These are phyloP conservation scores for Cryptococcus sp. DNA, from an alignment of 1,284 basidiomycete genomes.

Conservation along the genomic window DNA sequence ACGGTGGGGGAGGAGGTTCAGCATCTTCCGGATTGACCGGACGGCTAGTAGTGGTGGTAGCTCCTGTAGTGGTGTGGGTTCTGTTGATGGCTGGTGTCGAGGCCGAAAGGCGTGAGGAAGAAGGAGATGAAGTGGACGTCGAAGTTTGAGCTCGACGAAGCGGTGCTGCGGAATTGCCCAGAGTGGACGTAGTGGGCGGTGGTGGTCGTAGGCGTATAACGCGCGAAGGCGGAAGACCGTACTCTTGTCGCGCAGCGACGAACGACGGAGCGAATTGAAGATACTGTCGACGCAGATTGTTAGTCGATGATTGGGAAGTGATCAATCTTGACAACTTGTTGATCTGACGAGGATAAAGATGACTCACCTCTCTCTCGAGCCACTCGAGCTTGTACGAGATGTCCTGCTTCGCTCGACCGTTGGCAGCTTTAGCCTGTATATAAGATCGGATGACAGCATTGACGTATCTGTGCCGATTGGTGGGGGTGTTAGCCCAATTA, in stretches of 20 bases:
- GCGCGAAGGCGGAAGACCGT: constrained; percentile 22
- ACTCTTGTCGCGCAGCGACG: constrained; percentile 23
- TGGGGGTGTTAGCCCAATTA: background rate
- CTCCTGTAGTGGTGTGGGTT: constrained; percentile 13
- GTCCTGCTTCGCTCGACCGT: background rate
- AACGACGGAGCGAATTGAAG: constrained; percentile 24
- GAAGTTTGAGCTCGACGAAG: constrained; percentile 8
- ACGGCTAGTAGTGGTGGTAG: background rate
- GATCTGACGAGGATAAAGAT: too few relatives aligned
- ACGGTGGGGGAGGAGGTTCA: constrained; percentile 47
- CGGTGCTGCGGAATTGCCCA: background rate
- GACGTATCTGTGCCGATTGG: background rate
- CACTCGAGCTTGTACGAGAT: background rate
- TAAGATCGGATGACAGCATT: background rate
- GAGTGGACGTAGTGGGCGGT: background rate
- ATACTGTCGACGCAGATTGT: constrained; percentile 13
- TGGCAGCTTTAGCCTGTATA: background rate
- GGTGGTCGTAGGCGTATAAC: constrained; percentile 9
- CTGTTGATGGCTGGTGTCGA: constrained; percentile 4
- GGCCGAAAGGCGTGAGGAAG: background rate
- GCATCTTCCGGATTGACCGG: constrained; percentile 17
- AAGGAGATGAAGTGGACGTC: constrained; percentile 1
- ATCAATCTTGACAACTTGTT: too few relatives aligned
- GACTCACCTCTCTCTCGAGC: background rate
- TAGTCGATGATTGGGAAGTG: background rate